Evolutionary conservation across 2,329 filamentous ascomycete genomes (phyloP).

Genomic region (Colletotrichum sp.): DNA sequence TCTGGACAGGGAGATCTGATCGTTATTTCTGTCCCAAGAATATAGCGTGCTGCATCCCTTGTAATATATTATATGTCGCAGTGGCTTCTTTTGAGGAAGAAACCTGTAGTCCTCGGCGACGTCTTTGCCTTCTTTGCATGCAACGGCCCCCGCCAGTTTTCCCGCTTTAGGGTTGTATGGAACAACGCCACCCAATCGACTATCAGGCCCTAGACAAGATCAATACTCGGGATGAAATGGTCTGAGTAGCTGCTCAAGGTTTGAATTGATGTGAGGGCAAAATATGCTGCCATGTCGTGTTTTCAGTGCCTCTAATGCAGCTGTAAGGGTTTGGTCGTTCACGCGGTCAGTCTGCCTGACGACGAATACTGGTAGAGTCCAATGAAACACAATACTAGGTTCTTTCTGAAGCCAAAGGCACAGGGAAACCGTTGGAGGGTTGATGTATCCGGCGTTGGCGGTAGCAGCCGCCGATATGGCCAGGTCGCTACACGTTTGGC

Average conservation of each 20-base stretch:
- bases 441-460: not conserved
- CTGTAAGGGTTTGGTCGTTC: rapidly evolving
- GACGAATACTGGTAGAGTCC: rapidly evolving
- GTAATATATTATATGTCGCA: rapidly evolving
- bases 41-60: not conserved
- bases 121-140: not conserved
- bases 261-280: not conserved
- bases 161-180: rapidly evolving
- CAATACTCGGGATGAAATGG: not conserved
- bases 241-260: not conserved
- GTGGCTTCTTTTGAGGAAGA: not conserved
- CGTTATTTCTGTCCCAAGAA: not conserved
- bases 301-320: not conserved
- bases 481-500: not conserved
- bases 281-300: not conserved
- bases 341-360: not conserved
- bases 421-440: rapidly evolving
- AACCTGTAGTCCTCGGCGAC: rapidly evolving
- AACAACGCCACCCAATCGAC: not conserved
- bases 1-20: not conserved
- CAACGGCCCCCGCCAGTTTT: rapidly evolving
- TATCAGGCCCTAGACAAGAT: not conserved
- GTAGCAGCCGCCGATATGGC: not conserved
- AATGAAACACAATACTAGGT: not conserved
- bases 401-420: not conserved